Conservation (phyloP, 805 yeast genomes). For the Sugiyamaella qingdaonensis region DNA sequence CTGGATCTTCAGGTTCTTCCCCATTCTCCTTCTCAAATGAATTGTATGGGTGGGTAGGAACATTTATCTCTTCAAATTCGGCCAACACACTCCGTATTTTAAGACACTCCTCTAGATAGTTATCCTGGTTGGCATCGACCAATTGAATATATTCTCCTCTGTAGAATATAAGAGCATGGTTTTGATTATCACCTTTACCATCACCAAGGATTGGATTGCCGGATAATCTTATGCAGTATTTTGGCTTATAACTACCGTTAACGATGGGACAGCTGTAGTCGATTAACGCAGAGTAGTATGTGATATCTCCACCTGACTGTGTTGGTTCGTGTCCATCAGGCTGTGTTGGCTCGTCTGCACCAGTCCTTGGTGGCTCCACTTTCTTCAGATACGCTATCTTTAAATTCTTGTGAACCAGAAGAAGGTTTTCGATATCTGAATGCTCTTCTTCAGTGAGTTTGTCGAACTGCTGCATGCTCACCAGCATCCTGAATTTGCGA, state of each 20-base stretch:
- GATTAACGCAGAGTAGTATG: constrained; percentile 57
- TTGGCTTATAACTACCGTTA: constrained; percentile 53
- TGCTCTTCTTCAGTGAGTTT: constrained; percentile 71
- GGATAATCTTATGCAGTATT: constrained; percentile 59
- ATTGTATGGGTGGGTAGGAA: constrained; percentile 32
- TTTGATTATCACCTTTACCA: constrained; percentile 82
- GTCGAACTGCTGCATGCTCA: constrained; percentile 80
- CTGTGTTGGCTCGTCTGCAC: background rate
- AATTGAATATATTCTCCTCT: constrained; percentile 79
- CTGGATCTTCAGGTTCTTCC: constrained; percentile 48
- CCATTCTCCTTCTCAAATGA: constrained; percentile 29
- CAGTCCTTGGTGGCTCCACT: no score
- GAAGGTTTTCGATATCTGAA: constrained; percentile 75
- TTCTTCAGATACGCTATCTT: constrained; percentile 38
- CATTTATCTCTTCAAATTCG: constrained; percentile 60
- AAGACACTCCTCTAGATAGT: constrained; percentile 75
- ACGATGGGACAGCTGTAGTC: constrained; percentile 61
- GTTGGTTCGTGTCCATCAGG: background rate
- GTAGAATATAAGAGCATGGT: constrained; percentile 66
- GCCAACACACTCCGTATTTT: constrained; percentile 70
- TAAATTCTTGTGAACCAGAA: constrained; percentile 80
- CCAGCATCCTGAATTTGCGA: constrained; percentile 75
- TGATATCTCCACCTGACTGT: constrained; percentile 9
- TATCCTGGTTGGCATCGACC: constrained; percentile 81
- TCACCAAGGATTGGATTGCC: constrained; percentile 84